Base-by-base conservation (phyloP, 1,284 basidiomycete genomes). In the Quambalaria eucalypti region DNA sequence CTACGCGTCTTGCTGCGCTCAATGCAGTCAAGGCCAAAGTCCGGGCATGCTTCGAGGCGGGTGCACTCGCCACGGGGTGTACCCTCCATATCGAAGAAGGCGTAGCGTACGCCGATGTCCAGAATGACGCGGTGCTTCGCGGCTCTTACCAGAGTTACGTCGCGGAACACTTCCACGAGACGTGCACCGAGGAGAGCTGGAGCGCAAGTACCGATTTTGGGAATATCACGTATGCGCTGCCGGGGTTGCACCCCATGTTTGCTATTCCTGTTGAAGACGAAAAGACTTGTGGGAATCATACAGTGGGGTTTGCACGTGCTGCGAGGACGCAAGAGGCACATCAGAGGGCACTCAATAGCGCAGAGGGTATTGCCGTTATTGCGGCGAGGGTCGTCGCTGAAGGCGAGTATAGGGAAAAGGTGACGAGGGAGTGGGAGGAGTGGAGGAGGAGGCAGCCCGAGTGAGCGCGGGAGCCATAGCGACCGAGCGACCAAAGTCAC, bases 51-150 rank as follows among this genome's bases (percentile, higher is more conserved):
- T 82, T 85, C 70, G 81, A 87, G 85, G 87, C 85, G 14, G 87
- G 84, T 2, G 82, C 82, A 5, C 77, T 82, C 28, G 85, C 86
- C 1, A 87, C 87, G 2, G 82, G 81, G 2, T 88, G 87, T 73
- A 79, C 76, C 48, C 78, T 84, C 52, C 79, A 82, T 47, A 73
- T 85, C 52, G 56, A 61, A 8, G 61, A 62, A 53, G 65, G 70
- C 29, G 56, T 64, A 12, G 55, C 69, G 16, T 76, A 77, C 46
- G 62, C 66, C 4, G 76, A 78, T 50, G 65, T 76, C 30, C 57
- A 64, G 48, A 71, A 77, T 39, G 4, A 12, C 36, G 16, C 36
- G 4, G 5, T 36, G n/a, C 31, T n/a, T n/a, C 31, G 9, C n/a
- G 9, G 31, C 36, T 39, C 36, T 3, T 7, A 9, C 5, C 21